These are phyloP conservation scores for Pleurotus cornucopiae DNA, from an alignment of 768 basidiomycete genomes.

Conservation along the genomic window DNA sequence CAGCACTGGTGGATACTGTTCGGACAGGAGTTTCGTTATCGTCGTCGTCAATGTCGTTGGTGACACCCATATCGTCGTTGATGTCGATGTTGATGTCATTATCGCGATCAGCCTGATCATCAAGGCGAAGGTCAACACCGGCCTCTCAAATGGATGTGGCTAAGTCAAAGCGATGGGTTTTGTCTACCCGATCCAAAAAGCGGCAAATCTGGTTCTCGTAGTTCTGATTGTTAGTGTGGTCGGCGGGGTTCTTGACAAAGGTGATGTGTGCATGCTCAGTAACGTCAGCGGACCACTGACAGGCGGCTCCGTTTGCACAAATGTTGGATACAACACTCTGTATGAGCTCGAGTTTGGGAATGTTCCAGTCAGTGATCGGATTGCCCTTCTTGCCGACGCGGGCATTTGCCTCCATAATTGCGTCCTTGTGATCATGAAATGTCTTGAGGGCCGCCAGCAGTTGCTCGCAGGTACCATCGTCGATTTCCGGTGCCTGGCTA, in stretches of 20 bases:
- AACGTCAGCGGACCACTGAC: conserved; percentile 20
- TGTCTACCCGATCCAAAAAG: conserved; percentile 16
- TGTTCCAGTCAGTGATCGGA: conserved; percentile 21
- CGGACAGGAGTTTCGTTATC: neutral
- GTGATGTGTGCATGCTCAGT: conserved; percentile 19
- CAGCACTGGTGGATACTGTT: neutral
- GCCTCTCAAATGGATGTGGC: no score
- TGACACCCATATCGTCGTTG: neutral
- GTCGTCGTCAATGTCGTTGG: neutral
- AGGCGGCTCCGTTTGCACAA: conserved; percentile 14
- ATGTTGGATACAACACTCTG: conserved; percentile 17
- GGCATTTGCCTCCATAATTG: conserved; percentile 15
- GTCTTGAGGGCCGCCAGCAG: conserved; percentile 12
- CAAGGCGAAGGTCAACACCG: no score
- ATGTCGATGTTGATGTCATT: no score
- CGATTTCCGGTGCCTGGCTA: conserved; percentile 5
- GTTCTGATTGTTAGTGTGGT: conserved; percentile 15
- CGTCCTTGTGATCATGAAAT: conserved; percentile 24
- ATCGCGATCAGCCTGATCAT: no score
- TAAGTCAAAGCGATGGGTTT: conserved; percentile 12
- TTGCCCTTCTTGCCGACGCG: conserved; percentile 10
- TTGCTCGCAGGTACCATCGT: neutral
- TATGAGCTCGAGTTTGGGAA: conserved; percentile 28
- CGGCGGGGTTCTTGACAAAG: conserved; percentile 16
- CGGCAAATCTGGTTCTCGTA: conserved; percentile 18